These are phyloP conservation scores for Ophiostoma sp. DNA, from an alignment of 2,329 filamentous ascomycete genomes.

Conservation along the genomic window DNA sequence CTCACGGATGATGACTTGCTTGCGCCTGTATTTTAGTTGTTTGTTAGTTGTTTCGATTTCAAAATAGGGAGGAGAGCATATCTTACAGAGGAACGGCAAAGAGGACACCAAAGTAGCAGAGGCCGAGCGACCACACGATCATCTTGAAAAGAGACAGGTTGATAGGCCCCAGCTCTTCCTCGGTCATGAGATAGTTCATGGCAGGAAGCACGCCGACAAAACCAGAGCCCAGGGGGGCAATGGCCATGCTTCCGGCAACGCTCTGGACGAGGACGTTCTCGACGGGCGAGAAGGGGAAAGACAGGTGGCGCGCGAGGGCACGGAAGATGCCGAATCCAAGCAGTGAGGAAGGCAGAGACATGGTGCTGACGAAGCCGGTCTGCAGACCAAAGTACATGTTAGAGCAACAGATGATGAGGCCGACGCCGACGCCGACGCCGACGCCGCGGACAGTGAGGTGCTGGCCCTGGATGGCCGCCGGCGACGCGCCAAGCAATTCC, in stretches of 20 bases:
- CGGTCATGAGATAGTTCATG: constrained; percentile 74
- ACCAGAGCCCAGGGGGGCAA: constrained; percentile 92
- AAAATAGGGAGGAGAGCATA: neutral
- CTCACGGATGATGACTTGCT: constrained; percentile 86
- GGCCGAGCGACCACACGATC: constrained; percentile 82
- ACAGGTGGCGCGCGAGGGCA: constrained; percentile 63
- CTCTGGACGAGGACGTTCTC: constrained; percentile 97
- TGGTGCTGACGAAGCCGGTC: constrained; percentile 57
- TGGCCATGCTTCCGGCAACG: constrained; percentile 89
- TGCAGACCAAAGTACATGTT: constrained; percentile 96
- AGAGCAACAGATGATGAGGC: constrained; percentile 86
- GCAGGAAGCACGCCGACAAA: constrained; percentile 95
- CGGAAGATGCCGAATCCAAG: constrained; percentile 95
- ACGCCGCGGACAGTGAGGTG: constrained; percentile 85
- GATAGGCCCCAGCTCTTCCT: constrained; percentile 73
- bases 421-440: constrained; percentile 72
- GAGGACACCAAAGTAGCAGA: constrained; percentile 94
- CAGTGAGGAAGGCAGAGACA: constrained; percentile 94
- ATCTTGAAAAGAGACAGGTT: constrained; percentile 68
- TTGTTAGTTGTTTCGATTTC: neutral
- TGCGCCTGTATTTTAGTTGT: neutral
- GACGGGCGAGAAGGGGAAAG: constrained; percentile 81
- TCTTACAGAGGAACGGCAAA: constrained; percentile 78
- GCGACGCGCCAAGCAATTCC: constrained; percentile 18
- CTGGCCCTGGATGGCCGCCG: constrained; percentile 40